phyloP scores from a whole-genome alignment of 495 filamentous ascomycete species.

The Xylaria curta region DNA sequence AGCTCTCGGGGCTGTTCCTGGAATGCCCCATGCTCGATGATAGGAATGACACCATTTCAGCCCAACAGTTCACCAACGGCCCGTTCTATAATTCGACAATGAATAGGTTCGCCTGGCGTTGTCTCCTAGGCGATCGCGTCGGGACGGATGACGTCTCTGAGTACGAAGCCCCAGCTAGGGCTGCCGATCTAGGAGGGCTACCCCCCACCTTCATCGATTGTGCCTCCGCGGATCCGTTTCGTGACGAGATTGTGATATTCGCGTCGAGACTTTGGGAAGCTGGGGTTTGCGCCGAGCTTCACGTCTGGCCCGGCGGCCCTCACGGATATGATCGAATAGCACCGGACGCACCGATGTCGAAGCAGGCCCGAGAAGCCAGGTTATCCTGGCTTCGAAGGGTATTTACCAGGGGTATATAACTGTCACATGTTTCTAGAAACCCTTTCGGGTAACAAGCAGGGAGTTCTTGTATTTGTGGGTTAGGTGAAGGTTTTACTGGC shows the following conservation, averaged over 20 bases:
- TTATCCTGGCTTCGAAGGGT: slow-evolving; percentile 41
- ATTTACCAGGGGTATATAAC: slow-evolving; percentile 27
- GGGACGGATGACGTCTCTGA: slow-evolving; percentile 36
- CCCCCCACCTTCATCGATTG: slow-evolving; percentile 45
- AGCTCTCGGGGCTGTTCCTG: slow-evolving; percentile 40
- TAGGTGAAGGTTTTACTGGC: slow-evolving; percentile 2
- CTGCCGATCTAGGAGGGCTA: slow-evolving; percentile 38
- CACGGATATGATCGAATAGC: slow-evolving; percentile 43
- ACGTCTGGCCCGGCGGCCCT: slow-evolving; percentile 45
- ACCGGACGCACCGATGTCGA: slow-evolving; percentile 39
- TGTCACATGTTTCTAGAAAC: background rate
- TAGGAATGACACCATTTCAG: slow-evolving; percentile 41
- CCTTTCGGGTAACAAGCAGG: slow-evolving; percentile 12
- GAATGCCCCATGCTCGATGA: slow-evolving; percentile 47
- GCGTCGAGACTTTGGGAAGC: slow-evolving; percentile 43
- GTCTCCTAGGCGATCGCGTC: slow-evolving; percentile 40
- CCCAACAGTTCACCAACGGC: slow-evolving; percentile 38
- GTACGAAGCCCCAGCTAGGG: slow-evolving; percentile 45
- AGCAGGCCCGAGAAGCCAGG: slow-evolving; percentile 39
- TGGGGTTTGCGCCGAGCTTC: slow-evolving; percentile 45
- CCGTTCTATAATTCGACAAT: slow-evolving; percentile 44
- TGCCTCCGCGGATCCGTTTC: slow-evolving; percentile 44
- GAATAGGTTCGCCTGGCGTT: slow-evolving; percentile 43
- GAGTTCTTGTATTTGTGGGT: background rate
- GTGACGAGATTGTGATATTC: slow-evolving; percentile 46